A percentile compares a stretch with the other conserved stretches of the same genome.
phyloP scores from a whole-genome alignment of 306 rosid species.

The Rosa lucieae region DNA sequence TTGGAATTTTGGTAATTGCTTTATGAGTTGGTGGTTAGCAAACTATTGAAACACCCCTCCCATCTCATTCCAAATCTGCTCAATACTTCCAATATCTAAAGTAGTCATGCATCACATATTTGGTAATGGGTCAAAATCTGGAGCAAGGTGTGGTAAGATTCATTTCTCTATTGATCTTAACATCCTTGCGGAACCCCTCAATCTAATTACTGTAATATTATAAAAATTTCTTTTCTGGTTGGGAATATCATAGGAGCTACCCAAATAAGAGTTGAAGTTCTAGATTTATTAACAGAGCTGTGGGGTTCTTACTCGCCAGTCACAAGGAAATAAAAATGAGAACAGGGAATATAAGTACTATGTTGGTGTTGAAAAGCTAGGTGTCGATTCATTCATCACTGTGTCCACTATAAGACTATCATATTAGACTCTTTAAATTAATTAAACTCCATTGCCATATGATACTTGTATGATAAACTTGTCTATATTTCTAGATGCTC shows the following conservation, averaged over 20 bases:
- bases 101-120: not conserved
- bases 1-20: not conserved
- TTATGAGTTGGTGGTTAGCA: not conserved
- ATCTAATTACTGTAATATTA: not conserved
- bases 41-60: slow-evolving; percentile 3
- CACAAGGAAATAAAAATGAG: not conserved
- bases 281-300: not conserved
- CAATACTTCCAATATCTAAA: not conserved
- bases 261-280: slow-evolving; percentile 1
- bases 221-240: not conserved
- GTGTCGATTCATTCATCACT: not conserved
- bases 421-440: not conserved
- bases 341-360: not conserved
- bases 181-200: not conserved
- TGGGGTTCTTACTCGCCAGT: not conserved
- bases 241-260: not conserved
- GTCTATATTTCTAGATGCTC: slow-evolving; percentile 51
- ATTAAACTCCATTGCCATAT: not conserved
- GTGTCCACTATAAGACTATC: not conserved
- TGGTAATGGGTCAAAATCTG: not conserved
- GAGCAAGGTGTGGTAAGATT: not conserved
- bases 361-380: not conserved
- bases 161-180: not conserved
- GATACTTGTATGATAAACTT: slow-evolving; percentile 14
- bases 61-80: not conserved